Evolutionary conservation across 805 yeast genomes (phyloP).

Genomic region (Barnettozyma sp.): DNA sequence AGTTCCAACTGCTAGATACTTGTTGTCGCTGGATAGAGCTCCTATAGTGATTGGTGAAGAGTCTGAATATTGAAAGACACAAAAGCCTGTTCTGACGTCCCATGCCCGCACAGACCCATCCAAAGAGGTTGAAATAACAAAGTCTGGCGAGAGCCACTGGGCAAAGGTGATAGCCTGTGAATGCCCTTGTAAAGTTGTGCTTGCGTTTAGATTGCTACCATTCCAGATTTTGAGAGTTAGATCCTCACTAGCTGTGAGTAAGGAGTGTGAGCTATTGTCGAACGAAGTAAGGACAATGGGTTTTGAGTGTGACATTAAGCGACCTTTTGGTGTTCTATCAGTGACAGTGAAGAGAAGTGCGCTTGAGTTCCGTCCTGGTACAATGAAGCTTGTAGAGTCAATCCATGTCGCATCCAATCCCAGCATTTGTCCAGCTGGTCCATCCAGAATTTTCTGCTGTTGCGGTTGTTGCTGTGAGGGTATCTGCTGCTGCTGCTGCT

Average conservation of each 20-base stretch:
- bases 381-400: conserved; percentile 57
- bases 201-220: conserved; percentile 49
- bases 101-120: conserved; percentile 69
- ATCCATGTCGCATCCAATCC: conserved; percentile 71
- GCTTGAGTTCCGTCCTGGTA: conserved; percentile 53
- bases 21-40: conserved; percentile 42
- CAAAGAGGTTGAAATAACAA: conserved; percentile 50
- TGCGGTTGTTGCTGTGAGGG: conserved; percentile 23
- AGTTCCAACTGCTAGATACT: conserved; percentile 56
- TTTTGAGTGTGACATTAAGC: conserved; percentile 58
- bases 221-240: conserved; percentile 68
- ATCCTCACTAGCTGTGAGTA: conserved; percentile 79
- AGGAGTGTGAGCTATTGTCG: conserved; percentile 41
- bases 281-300: conserved; percentile 49
- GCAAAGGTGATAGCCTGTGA: conserved; percentile 50
- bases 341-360: conserved; percentile 50
- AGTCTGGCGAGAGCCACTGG: conserved; percentile 44
- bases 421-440: conserved; percentile 14
- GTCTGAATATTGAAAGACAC: conserved; percentile 33
- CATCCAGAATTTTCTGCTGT: conserved; percentile 13
- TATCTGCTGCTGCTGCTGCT: conserved; percentile 19
- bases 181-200: conserved; percentile 45
- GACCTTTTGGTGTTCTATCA: conserved; percentile 41
- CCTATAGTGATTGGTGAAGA: conserved; percentile 53
- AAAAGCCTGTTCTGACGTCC: conserved; percentile 45